Evolutionary conservation across 2,329 filamentous ascomycete species (phyloP).

Genomic region (Fusarium sulawesiense): DNA sequence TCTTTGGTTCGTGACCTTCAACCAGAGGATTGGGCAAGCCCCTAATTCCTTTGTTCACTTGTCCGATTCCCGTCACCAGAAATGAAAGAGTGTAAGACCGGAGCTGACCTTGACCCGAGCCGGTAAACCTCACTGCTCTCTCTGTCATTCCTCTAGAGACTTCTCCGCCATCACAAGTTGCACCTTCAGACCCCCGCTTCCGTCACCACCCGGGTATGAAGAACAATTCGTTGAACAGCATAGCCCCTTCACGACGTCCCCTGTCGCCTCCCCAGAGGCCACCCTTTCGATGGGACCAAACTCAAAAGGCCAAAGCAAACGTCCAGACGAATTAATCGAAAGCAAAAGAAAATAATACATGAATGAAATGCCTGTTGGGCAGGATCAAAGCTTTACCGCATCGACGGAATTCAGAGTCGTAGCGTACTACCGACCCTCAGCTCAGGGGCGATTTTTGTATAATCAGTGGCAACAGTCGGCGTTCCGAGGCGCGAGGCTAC

Average conservation of each 20-base stretch:
- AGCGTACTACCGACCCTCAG: constrained; percentile 7
- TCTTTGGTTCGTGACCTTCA: not conserved
- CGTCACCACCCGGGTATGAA: constrained; percentile 6
- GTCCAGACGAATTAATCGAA: constrained; percentile 34
- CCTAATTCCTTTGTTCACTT: not conserved
- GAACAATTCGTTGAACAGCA: constrained; percentile 9
- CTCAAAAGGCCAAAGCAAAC: constrained; percentile 43
- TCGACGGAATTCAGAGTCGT: constrained; percentile 46
- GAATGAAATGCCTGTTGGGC: constrained; percentile 46
- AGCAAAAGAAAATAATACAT: constrained; percentile 46
- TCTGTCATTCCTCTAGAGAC: constrained; percentile 11
- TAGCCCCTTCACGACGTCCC: constrained; percentile 17
- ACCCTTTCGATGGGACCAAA: constrained; percentile 42
- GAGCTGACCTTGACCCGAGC: constrained; percentile 29
- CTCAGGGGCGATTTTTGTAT: constrained; percentile 31
- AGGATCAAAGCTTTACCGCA: constrained; percentile 54
- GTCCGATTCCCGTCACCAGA: constrained; percentile 7
- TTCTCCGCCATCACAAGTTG: constrained; percentile 7
- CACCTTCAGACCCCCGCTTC: not conserved
- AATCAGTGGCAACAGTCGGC: constrained; percentile 23
- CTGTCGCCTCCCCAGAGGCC: constrained; percentile 54
- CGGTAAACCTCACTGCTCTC: constrained; percentile 5
- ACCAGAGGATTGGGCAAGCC: not conserved
- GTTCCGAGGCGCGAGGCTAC: constrained; percentile 21
- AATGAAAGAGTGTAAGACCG: constrained; percentile 16